Evolutionary conservation across 306 rosid genomes (phyloP), one percentile per base, ranked within the genome.

Genomic region (Trifolium dubium): DNA sequence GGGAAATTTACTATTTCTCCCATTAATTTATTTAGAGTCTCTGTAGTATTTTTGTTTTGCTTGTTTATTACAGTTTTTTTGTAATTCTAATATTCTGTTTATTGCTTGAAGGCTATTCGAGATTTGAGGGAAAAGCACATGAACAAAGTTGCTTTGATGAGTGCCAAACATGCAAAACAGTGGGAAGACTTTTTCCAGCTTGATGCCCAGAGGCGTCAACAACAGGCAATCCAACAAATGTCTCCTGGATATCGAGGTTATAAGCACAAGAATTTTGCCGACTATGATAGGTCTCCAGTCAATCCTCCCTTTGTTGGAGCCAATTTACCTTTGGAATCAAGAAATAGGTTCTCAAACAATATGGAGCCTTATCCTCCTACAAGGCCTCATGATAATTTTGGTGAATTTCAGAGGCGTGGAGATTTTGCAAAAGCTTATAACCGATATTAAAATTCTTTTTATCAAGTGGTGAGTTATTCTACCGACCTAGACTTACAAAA

Each of bases 151-250:
- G 86, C 92, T 69, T 56, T 71, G 78, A 47, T 92, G 90, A 92
- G 91, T 83, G 84, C 73, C 5, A 74, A 80, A 28, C 99, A 90
- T 68, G 70, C 95, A 47, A 90, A 88, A 80, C 92, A 87, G 69
- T 92, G 98, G 98, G 97, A 90, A 14, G 92, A 90, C 39, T 92
- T 95, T 86, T 91, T 90, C 77, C 87, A 85, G 83, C 77, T 87
- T 88, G 96, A 90, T 77, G 79, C 84, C 46, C 95, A 86, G 83
- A 92, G 89, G 83, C 88, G 74, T 61, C 95, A 90, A 82, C 97
- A 83, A 78, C 96, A 88, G 83, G 71, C 89, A 68, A 82, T 79
- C 69, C 96, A 85, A 78, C 96, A 83, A 78, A 71, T 87, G 73
- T 55, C 97, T 7, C 83, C 92, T 62, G 84, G 90, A 73, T 92